phyloP scores from a whole-genome alignment of 1,284 basidiomycete species.

The Fistulinella cinereoalba region DNA sequence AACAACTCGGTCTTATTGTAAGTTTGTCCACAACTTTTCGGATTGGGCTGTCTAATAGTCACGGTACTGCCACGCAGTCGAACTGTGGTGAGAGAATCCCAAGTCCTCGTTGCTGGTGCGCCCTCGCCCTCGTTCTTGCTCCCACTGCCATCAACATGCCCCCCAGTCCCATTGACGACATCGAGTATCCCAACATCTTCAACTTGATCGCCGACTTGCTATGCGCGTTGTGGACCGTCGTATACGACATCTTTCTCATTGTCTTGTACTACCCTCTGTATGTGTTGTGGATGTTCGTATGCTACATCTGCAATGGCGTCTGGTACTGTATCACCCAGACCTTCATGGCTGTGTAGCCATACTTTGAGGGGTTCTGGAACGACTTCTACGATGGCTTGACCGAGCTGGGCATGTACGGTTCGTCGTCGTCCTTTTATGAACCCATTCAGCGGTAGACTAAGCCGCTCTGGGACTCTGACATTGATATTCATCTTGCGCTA shows the following conservation, averaged over 20 bases:
- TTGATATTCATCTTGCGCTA: too few species aligned
- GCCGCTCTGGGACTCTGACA: too few species aligned
- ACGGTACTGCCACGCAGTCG: too few species aligned
- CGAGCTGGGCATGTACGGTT: conserved; percentile 17
- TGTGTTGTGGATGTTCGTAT: conserved; percentile 19
- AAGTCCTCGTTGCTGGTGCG: too few species aligned
- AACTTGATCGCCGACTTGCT: conserved; percentile 16
- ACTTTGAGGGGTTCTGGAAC: conserved; percentile 24
- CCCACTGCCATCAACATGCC: too few species aligned
- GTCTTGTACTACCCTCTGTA: conserved; percentile 4
- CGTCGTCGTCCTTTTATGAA: conserved; percentile 10
- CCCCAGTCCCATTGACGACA: conserved; percentile 17
- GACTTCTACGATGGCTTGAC: conserved; percentile 12
- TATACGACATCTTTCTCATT: conserved; percentile 14
- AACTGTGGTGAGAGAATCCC: too few species aligned
- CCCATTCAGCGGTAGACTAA: too few species aligned
- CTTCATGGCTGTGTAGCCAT: conserved; percentile 20
- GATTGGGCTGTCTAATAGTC: too few species aligned
- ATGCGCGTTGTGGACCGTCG: conserved; percentile 1
- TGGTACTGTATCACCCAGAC: conserved; percentile 13
- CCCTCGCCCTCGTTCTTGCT: too few species aligned
- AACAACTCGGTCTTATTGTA: too few species aligned
- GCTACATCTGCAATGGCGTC: conserved; percentile 3
- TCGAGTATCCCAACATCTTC: conserved; percentile 20
- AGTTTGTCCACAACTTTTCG: too few species aligned